Evolutionary conservation across 257 asterid species (phyloP), one percentile per base, ranked within the genome.

Genomic region (Prunella vulgaris): DNA sequence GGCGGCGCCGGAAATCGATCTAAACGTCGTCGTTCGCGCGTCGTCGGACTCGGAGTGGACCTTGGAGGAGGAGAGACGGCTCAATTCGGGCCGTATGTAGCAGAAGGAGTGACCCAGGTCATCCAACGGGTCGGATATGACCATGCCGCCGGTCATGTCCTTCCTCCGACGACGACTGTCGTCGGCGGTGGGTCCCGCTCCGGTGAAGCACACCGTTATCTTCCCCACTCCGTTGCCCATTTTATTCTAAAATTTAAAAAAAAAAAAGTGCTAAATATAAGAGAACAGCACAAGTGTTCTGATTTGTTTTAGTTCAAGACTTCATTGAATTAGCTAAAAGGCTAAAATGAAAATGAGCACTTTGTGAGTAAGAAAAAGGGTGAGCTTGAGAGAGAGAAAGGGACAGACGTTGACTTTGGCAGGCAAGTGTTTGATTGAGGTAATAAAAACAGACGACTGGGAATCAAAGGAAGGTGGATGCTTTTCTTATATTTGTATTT

Each of bases 191-290:
- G 74, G 83, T 3, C 59, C 82, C 65, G 37, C 81, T 22, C 90
- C 92, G 79, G 81, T 83, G 88, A 90, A 90, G 78, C 98, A 93
- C 14, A 79, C 87, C 54, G 89, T 78, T 7, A 87, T 84, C 82
- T 90, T 93, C 73, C 98, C 97, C 32, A 74, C 86, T 60, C 98
- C 97, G 90, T 93, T 93, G 56, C 98, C 98, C 98, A 93, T 92
- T 69, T 56, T n/a, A 5, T 32, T 30, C 6, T 4, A 9, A 25
- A 2, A 28, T 9, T 15, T 32, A 12, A 66, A 18, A 42, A 38
- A 58, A 64, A 28, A 40, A 3, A 57, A 49, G 46, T 15, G 20
- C 7, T n/a, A 22, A 54, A 48, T 1, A n/a, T 30, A 54, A 25
- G 62, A 13, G 49, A 22, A 24, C 57, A 58, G 64, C 44, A 22